phyloP scores from a whole-genome alignment of 495 filamentous ascomycete genomes.

The Daldinia bambusicola region DNA sequence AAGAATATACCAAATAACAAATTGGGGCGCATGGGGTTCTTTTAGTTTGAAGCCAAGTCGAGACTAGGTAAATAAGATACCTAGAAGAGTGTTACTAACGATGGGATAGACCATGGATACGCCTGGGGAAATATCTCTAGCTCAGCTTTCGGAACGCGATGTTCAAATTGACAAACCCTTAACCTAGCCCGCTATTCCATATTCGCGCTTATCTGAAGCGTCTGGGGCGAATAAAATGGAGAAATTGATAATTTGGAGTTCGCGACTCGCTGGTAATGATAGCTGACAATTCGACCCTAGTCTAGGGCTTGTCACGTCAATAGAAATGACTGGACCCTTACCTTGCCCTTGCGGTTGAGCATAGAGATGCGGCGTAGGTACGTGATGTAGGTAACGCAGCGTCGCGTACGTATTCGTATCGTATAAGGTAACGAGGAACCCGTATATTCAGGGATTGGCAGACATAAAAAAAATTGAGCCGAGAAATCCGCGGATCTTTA shows the following conservation, averaged over 20 bases:
- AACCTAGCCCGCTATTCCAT: background rate
- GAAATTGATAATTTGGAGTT: background rate
- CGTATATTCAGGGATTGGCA: background rate
- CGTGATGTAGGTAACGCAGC: no score
- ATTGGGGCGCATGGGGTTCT: background rate
- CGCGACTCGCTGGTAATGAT: background rate
- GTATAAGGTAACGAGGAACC: background rate
- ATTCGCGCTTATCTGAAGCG: background rate
- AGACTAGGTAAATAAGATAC: no score
- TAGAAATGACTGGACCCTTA: background rate
- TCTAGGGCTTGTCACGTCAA: background rate
- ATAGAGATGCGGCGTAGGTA: background rate
- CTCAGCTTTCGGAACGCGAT: conserved; percentile 2
- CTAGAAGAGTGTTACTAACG: background rate
- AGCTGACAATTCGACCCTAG: background rate
- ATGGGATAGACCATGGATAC: background rate
- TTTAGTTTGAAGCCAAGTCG: background rate
- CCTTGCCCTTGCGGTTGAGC: background rate
- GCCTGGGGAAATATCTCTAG: background rate
- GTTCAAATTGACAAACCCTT: background rate
- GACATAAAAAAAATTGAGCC: background rate
- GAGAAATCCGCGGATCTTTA: background rate
- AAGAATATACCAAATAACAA: background rate
- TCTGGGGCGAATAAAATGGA: background rate
- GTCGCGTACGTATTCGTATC: conserved; percentile 4